Evolutionary conservation across 2,329 filamentous ascomycete genomes (phyloP).

Genomic region (Orbilia ellipsospora): DNA sequence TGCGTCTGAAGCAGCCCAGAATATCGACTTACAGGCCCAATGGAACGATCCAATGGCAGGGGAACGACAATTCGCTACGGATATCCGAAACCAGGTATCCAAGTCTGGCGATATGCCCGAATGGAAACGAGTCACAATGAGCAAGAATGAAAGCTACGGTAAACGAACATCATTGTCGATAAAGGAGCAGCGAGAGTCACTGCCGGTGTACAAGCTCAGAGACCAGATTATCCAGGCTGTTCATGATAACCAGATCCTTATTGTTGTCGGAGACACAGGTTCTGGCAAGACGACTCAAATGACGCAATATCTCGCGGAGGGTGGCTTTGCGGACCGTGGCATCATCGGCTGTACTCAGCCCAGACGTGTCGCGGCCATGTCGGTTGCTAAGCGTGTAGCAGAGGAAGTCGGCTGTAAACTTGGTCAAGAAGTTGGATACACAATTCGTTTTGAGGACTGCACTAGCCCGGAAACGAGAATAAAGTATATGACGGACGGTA

Average conservation of each 20-base stretch:
- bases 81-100: conserved; percentile 74
- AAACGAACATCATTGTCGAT: conserved; percentile 91
- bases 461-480: conserved; percentile 89
- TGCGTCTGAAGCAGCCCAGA: conserved; percentile 76
- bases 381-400: conserved; percentile 93
- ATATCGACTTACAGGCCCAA: conserved; percentile 85
- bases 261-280: conserved; percentile 96
- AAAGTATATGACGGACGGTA: conserved; percentile 99
- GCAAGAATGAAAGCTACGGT: conserved; percentile 82
- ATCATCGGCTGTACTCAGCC: conserved; percentile 97
- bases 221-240: conserved; percentile 89
- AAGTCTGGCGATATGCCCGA: conserved; percentile 80
- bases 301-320: conserved; percentile 94
- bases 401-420: conserved; percentile 93
- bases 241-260: conserved; percentile 85
- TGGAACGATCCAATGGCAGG: conserved; percentile 98
- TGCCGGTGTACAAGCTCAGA: conserved; percentile 90
- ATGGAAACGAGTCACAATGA: conserved; percentile 87
- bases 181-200: conserved; percentile 88
- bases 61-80: conserved; percentile 86
- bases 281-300: conserved; percentile 97
- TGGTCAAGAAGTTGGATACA: conserved; percentile 94
- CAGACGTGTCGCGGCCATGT: conserved; percentile 96
- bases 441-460: conserved; percentile 95
- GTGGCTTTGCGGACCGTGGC: conserved; percentile 84